Conservation (phyloP, 192 early-diverging fungal genomes). For the Coemansia sp. region DNA sequence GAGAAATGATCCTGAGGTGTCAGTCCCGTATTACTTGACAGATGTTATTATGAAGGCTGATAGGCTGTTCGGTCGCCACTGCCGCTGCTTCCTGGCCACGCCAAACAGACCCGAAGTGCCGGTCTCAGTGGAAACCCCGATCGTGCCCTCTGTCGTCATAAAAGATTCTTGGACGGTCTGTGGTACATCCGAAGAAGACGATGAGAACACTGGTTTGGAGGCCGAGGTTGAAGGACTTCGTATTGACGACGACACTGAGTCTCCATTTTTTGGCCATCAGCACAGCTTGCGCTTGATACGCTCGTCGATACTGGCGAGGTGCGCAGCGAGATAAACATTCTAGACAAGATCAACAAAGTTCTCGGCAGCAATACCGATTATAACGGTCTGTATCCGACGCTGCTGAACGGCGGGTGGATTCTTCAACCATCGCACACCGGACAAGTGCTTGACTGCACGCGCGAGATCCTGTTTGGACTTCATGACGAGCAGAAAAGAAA, state of each 20-base stretch:
- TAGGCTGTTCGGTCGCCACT: no score
- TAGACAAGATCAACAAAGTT: neutral
- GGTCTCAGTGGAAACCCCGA: neutral
- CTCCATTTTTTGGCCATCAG: neutral
- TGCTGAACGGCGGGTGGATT: neutral
- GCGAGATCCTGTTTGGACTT: neutral
- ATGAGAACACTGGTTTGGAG: no score
- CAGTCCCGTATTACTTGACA: no score
- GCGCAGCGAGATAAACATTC: neutral
- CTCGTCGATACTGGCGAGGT: no score
- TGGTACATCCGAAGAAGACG: no score
- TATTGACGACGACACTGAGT: neutral
- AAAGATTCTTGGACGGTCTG: constrained; percentile 4
- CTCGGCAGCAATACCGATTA: neutral
- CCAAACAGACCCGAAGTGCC: neutral
- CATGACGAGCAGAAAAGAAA: neutral
- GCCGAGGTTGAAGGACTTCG: neutral
- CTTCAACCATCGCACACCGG: neutral
- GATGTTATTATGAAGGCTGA: no score
- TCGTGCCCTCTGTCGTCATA: neutral
- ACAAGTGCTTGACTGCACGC: constrained; percentile 1
- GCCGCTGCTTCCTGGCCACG: neutral
- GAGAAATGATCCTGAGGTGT: no score
- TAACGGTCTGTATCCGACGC: constrained; percentile 2
- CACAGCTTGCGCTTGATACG: neutral